Evolutionary conservation across 257 asterid genomes (phyloP).

Genomic region (Scutellaria galericulata): DNA sequence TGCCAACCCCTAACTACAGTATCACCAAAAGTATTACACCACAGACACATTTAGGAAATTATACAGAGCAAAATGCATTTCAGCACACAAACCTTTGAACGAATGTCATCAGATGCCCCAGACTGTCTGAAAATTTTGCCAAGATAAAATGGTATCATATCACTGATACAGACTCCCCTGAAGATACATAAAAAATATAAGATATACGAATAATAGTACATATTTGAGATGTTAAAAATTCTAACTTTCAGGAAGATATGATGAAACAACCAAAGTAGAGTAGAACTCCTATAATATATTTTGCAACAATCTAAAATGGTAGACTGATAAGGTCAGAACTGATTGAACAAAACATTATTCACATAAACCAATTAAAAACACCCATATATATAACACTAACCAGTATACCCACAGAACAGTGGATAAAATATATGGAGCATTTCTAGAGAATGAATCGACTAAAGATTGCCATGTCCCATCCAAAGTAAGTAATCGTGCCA

Average conservation of each 20-base stretch:
- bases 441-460: constrained; percentile 67
- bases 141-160: constrained; percentile 88
- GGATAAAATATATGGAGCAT: constrained; percentile 72
- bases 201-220: background rate
- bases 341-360: constrained; percentile 9
- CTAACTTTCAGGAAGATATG: constrained; percentile 2
- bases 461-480: constrained; percentile 87
- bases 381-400: constrained; percentile 46
- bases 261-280: constrained; percentile 4
- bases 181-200: constrained; percentile 21
- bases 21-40: constrained; percentile 33
- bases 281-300: background rate
- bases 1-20: constrained; percentile 71
- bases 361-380: constrained; percentile 3
- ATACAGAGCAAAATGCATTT: constrained; percentile 23
- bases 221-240: constrained; percentile 22
- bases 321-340: background rate
- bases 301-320: constrained; percentile 14
- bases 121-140: constrained; percentile 77
- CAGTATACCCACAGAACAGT: constrained; percentile 88
- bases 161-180: constrained; percentile 96
- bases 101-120: constrained; percentile 69
- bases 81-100: constrained; percentile 65
- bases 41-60: constrained; percentile 21
- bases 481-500: constrained; percentile 70